phyloP scores from a whole-genome alignment of 306 rosid species.

The Sophora flavescens region DNA sequence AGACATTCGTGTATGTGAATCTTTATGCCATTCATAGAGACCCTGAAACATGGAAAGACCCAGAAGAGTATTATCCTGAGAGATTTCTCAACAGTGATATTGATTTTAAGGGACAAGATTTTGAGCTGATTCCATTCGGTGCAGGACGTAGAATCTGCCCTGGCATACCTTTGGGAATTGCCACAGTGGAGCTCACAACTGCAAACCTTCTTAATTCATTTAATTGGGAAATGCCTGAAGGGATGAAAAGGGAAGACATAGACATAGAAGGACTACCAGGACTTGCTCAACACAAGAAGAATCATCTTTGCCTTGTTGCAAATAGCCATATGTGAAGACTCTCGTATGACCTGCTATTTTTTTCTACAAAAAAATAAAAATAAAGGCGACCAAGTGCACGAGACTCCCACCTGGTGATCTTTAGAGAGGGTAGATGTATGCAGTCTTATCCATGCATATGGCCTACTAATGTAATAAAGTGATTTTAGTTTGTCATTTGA shows the following conservation, averaged over 20 bases:
- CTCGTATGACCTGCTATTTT: too few species aligned
- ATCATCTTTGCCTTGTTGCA: conserved; percentile 41
- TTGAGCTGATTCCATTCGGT: conserved; percentile 27
- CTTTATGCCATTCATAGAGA: conserved; percentile 11
- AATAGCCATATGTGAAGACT: background rate
- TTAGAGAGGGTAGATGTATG: too few species aligned
- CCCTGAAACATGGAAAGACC: background rate
- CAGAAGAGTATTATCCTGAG: conserved; percentile 7
- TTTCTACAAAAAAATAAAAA: too few species aligned
- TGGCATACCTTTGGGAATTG: conserved; percentile 5
- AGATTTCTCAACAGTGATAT: background rate
- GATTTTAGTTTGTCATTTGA: too few species aligned
- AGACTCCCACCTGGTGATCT: too few species aligned
- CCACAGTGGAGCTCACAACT: conserved; percentile 38
- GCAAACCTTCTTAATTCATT: conserved; percentile 47
- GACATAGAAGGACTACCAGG: conserved; percentile 40
- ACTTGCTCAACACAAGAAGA: conserved; percentile 30
- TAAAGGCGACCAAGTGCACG: too few species aligned
- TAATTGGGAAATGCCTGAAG: conserved; percentile 47
- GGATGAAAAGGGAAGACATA: conserved; percentile 41
- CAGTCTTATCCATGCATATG: too few species aligned
- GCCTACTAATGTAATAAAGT: too few species aligned
- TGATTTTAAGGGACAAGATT: conserved; percentile 3
- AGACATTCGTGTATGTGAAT: conserved; percentile 21
- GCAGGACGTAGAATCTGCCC: conserved; percentile 47